Evolutionary conservation across 2,329 filamentous ascomycete species (phyloP), one percentile per base, ranked within the genome.

Genomic region (Trichoderma sp.): DNA sequence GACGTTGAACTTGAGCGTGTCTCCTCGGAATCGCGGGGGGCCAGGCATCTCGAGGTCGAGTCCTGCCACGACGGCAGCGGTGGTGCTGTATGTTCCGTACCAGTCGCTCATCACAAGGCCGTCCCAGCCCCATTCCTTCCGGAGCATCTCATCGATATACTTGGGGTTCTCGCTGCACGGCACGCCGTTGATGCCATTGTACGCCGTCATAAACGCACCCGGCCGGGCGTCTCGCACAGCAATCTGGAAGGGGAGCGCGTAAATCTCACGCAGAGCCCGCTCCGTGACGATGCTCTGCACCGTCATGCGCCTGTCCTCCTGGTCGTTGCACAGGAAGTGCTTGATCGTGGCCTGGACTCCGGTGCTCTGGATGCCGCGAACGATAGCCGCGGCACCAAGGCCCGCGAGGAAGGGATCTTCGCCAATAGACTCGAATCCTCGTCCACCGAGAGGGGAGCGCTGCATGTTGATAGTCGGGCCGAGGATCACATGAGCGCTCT

Each of bases 381-480:
- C 79, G 34, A 87, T 78, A 34, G 84, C 81, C 8, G 83, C 84
- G 3, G 86, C 84, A 10, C 84, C 83, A 17, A 85, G 78, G 0
- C 86, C 86, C 27, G 85, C 82, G 27, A 88, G 79, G 71, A 87
- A 81, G 13, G 86, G 86, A 71, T 88, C 86, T 72, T 88, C 85
- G 52, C 84, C 80, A 59, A 87, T 81, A 9, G 84, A 87, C 76
- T 88, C 86, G 70, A 88, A 88, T 42, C 86, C 86, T 61, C 86
- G 82, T 10, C 86, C 86, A 27, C 86, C 86, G 2, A 88, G 80
- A n/a, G 85, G 87, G 5, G 83, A 84, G 57, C 86, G 81, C 72
- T 87, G 85, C 81, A 88, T 88, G 74, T 88, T 88, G 73, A 89
- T 87, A 25, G 87, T 89, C 5, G 87, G 87, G 0, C 87, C 87